Conservation (phyloP, 2,329 filamentous ascomycete species). For the Aspergillus novoparasiticus region DNA sequence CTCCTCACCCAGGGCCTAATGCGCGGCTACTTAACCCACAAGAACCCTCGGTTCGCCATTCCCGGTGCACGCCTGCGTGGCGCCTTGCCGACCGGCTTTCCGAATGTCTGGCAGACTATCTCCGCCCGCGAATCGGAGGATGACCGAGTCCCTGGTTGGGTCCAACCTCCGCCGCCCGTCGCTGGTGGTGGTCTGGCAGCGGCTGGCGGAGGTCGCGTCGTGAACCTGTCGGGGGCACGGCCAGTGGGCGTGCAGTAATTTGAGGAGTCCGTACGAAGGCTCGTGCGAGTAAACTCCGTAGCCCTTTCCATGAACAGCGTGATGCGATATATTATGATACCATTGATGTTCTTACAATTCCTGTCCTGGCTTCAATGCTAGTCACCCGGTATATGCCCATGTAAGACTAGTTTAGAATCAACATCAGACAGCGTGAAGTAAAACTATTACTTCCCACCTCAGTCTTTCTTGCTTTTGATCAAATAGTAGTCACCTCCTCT, state of each 20-base stretch:
- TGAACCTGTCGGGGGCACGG: constrained; percentile 60
- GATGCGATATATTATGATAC: neutral
- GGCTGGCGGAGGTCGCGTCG: constrained; percentile 54
- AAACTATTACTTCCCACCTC: neutral
- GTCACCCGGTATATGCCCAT: neutral
- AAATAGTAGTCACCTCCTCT: constrained; percentile 29
- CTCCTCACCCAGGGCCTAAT: constrained; percentile 80
- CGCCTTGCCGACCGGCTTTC: constrained; percentile 61
- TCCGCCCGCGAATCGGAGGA: constrained; percentile 61
- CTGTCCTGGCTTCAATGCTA: neutral
- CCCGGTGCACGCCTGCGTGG: constrained; percentile 62
- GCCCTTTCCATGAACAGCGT: neutral
- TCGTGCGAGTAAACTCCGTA: neutral
- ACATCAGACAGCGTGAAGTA: too few relatives aligned
- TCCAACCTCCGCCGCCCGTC: constrained; percentile 45
- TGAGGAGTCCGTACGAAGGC: neutral
- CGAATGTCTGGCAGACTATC: constrained; percentile 70
- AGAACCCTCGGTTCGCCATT: constrained; percentile 76
- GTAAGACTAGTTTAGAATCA: neutral
- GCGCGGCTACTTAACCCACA: constrained; percentile 81
- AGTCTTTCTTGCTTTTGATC: neutral
- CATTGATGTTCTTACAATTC: neutral
- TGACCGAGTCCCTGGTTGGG: constrained; percentile 74
- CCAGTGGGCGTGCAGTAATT: constrained; percentile 46
- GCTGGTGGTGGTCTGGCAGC: constrained; percentile 25